Base-by-base conservation (phyloP, 257 asterid genomes). In the Solanum sitiens region DNA sequence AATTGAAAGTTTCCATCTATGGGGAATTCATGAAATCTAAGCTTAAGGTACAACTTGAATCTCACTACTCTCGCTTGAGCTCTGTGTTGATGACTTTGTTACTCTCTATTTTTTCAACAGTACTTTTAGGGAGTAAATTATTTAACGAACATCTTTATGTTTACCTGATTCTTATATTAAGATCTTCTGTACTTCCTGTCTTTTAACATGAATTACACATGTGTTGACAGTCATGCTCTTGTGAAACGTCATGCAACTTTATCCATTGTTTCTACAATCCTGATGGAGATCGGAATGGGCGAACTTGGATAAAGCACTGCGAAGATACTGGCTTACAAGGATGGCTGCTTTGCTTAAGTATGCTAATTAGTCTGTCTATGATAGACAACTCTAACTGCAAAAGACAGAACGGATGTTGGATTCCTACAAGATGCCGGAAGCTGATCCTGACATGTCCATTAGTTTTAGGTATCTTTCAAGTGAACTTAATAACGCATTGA, bases 11-110 rank as follows among this genome's bases (percentile, higher is more conserved):
- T n/a, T n/a, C n/a, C n/a, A 97, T 97, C 88, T 97, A 98, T 47
- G 99, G 99, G 88, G 98, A 97, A 89, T 95, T 88, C 86, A 93
- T 95, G 99, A 97, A 92, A 91, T 93, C 98, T 72, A 93, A 89
- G 91, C 91, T 94, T 61, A 92, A 90, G 98, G 99, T 97, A 91
- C 83, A 45, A 47, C 61, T 23, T 44, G 47, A 68, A 85, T 85
- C 61, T 85, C 68, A 8, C 27, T 70, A 70, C 50, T 44, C 15
- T 27, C 3, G 56, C 53, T 74, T 74, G 50, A 37, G 56, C 11
- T 23, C 16, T 74, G 33, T 39, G 33, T 75, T 39, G 3, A 42
- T 65, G 14, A 25, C 23, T 42, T 47, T 13, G 59, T 67, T 65
- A 21, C 25, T 65, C 39, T 65, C 53, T 42, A 1, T 67, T 25